Base-by-base conservation (phyloP, 352 stramenopile species). In the Pythium utonaiense region DNA sequence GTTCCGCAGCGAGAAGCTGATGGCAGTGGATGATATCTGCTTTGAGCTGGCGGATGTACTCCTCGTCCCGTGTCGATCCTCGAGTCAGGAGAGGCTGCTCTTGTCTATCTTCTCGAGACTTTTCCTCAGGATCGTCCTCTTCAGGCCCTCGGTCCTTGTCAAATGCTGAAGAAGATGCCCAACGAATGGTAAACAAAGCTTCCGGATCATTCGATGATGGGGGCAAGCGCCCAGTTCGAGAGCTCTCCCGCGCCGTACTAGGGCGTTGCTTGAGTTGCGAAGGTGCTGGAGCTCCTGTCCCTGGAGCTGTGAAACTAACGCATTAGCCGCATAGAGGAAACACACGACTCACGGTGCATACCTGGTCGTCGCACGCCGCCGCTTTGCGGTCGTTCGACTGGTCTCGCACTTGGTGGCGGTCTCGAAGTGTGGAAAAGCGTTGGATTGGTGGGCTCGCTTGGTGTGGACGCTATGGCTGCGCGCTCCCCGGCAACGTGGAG, bases 21-120 rank as follows among this genome's bases (percentile, higher is more conserved):
- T 76, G 64, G 24, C 86, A 55, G 25, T 71, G 61, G 13, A 75
- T 22, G 40, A 90, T 88, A 49, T 88, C 77, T 21, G 53, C 53
- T 34, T 90, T 88, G 19, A 90, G 61, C 47, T 88, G 80, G 12
- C 49, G 57, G 28, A 90, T 59, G 49, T 90, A 90, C 14, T 60
- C 62, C 25, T 83, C 63, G 28, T 86, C 77, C 16, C 57, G 34
- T 12, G 27, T 16, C 6, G n/a, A 19, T 3, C 60, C 60, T 13
- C 31, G 67, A n/a, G 36, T 69, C 53, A 12, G 22, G 61, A 24
- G 13, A 19, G 4, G 58, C n/a, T 1, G 47, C 21, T 50, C 10
- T 17, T 16, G 25, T 12, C 12, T 12, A 1, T 2, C 0, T 25
- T 38, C 19, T 1, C 40, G n/a, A 6, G 16, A 10, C 19, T 61